Percentiles rank a stretch among this genome's conserved stretches.
phyloP scores from a whole-genome alignment of 352 stramenopile species.

The Pythium periplocum region DNA sequence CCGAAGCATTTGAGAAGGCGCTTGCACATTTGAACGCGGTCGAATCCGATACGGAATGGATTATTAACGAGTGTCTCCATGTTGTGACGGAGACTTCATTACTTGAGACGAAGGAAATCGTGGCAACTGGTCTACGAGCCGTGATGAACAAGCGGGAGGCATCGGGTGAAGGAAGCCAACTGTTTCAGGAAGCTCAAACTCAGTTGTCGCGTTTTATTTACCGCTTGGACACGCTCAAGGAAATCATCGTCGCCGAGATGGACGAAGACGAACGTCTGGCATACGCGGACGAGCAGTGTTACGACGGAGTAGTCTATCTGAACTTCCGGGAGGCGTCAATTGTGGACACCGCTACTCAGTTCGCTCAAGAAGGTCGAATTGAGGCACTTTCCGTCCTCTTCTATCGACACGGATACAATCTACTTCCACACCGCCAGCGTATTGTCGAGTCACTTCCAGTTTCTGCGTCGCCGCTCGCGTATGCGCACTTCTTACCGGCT shows the following conservation, averaged over 20 bases:
- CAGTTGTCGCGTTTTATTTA: constrained; percentile 16
- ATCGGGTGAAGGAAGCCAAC: too few species aligned
- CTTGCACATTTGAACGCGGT: constrained; percentile 34
- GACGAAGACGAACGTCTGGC: constrained; percentile 7
- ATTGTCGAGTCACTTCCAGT: constrained; percentile 45
- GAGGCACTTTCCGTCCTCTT: constrained; percentile 40
- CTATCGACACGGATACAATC: constrained; percentile 39
- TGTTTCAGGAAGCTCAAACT: too few species aligned
- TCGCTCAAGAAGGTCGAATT: constrained; percentile 46
- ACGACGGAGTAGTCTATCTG: constrained; percentile 34
- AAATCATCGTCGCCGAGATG: constrained; percentile 12
- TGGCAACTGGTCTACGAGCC: constrained; percentile 36
- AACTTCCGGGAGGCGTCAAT: constrained; percentile 29
- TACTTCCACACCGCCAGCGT: constrained; percentile 38
- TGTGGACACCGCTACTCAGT: constrained; percentile 29
- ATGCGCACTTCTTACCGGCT: constrained; percentile 45
- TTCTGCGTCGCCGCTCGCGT: constrained; percentile 27
- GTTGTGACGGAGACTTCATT: constrained; percentile 34
- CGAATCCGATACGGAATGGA: constrained; percentile 42
- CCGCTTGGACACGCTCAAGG: constrained; percentile 19
- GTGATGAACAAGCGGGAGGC: constrained; percentile 1
- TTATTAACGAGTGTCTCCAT: constrained; percentile 36
- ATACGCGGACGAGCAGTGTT: constrained; percentile 23
- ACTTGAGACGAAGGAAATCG: constrained; percentile 51
- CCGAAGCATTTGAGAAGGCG: constrained; percentile 12